A percentile compares a stretch with the other conserved stretches of the same genome.
Conservation (phyloP, 805 yeast species). For the Isabelozyma rhagii region DNA sequence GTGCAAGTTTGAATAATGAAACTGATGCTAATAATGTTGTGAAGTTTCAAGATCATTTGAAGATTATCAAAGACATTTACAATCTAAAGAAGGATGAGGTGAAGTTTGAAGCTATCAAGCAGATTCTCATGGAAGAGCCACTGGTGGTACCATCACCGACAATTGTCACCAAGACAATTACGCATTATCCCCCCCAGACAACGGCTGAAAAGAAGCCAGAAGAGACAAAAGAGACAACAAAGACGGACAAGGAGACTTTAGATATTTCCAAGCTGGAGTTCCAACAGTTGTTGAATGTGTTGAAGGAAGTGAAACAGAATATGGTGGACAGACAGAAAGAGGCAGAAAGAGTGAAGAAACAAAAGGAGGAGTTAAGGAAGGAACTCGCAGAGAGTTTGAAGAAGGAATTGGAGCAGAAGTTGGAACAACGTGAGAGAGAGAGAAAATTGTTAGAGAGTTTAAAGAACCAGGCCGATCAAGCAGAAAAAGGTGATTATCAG, state of each 20-base stretch:
- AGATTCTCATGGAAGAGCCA: not conserved
- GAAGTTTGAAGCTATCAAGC: constrained; percentile 3
- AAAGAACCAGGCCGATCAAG: not conserved
- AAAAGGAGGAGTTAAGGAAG: not conserved
- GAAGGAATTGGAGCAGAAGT: not conserved
- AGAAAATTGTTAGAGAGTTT: not conserved
- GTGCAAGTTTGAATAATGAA: too few relatives aligned
- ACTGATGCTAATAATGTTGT: not conserved
- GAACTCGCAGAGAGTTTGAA: not conserved
- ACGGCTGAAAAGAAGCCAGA: not conserved
- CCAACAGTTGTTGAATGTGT: not conserved
- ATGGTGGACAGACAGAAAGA: not conserved
- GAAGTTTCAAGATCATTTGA: constrained; percentile 6
- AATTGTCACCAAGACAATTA: not conserved
- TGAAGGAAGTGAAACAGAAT: not conserved
- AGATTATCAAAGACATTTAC: constrained; percentile 3
- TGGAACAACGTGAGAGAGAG: not conserved
- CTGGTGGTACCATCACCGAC: not conserved
- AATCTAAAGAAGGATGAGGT: constrained; percentile 2
- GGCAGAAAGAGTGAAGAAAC: not conserved
- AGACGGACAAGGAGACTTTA: too few relatives aligned
- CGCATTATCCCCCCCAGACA: not conserved
- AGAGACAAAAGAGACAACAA: not conserved
- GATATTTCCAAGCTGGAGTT: not conserved
- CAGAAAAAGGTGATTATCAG: not conserved